These are phyloP conservation scores for Uromyces viciae-fabae DNA, from an alignment of 1,284 basidiomycete genomes.

Conservation along the genomic window DNA sequence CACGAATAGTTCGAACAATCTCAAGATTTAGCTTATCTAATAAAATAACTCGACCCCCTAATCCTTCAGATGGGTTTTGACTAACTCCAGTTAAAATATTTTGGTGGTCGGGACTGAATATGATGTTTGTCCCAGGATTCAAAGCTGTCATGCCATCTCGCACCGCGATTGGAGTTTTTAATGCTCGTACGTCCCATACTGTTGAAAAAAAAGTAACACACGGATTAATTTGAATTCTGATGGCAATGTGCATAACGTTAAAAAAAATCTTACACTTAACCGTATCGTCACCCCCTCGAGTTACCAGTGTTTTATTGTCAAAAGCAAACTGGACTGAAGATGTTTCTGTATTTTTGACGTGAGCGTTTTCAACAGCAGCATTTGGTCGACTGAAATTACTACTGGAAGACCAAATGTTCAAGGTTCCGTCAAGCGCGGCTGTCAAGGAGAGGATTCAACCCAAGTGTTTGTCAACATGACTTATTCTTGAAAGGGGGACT, in stretches of 20 bases:
- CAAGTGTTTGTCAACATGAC: background rate
- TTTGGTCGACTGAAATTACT: constrained; percentile 88
- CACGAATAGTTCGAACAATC: constrained; percentile 30
- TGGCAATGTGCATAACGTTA: constrained; percentile 47
- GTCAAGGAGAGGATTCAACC: constrained; percentile 41
- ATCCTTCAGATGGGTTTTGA: constrained; percentile 51
- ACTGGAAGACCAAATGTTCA: constrained; percentile 88
- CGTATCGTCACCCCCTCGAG: constrained; percentile 85
- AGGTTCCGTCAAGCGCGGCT: constrained; percentile 83
- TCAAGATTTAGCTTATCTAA: constrained; percentile 31
- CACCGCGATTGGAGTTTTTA: constrained; percentile 75
- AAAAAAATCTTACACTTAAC: constrained; percentile 90
- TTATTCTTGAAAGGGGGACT: background rate
- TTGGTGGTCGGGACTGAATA: constrained; percentile 87
- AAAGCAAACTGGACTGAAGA: constrained; percentile 78
- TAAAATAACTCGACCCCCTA: constrained; percentile 30
- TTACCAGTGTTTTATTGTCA: constrained; percentile 74
- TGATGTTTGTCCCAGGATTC: constrained; percentile 84
- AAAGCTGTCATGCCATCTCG: constrained; percentile 67
- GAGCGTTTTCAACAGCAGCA: constrained; percentile 77
- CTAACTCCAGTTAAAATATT: constrained; percentile 72
- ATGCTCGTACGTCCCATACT: constrained; percentile 90
- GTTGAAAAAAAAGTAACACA: background rate
- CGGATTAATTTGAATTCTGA: background rate
- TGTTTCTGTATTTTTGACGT: constrained; percentile 74